Conservation (phyloP, 1,284 basidiomycete species). For the Cutaneotrichosporon mucoides region DNA sequence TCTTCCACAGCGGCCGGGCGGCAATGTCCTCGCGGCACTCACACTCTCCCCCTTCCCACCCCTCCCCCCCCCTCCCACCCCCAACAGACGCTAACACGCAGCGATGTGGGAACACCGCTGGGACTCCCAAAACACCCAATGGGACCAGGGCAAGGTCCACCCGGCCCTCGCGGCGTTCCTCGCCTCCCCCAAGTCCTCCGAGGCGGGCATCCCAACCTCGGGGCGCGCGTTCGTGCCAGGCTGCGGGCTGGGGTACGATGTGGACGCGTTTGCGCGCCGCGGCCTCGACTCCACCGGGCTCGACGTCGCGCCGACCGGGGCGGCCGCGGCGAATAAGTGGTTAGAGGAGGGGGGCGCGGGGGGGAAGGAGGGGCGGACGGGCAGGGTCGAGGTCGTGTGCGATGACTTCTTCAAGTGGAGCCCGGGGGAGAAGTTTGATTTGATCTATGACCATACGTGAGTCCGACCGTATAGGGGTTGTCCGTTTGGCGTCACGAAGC, state of each 20-base stretch:
- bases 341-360: constrained; percentile 24
- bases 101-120: constrained; percentile 27
- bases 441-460: constrained; percentile 67
- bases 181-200: constrained; percentile 47
- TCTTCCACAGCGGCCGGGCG: not conserved
- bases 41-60: not conserved
- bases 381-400: constrained; percentile 41
- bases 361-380: constrained; percentile 19
- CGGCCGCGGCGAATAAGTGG: constrained; percentile 56
- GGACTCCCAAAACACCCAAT: constrained; percentile 49
- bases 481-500: no score
- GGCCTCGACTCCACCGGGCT: constrained; percentile 56
- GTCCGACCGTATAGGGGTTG: constrained; percentile 25
- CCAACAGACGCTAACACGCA: constrained; percentile 1
- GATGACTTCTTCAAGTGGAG: constrained; percentile 58
- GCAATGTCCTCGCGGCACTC: not conserved
- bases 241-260: constrained; percentile 71
- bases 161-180: constrained; percentile 58
- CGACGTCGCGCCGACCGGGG: constrained; percentile 59
- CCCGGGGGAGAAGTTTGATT: constrained; percentile 53
- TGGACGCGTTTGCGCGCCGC: constrained; percentile 55
- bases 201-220: constrained; percentile 54
- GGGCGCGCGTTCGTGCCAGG: constrained; percentile 67
- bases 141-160: constrained; percentile 60
- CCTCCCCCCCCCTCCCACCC: not conserved